Base-by-base conservation (phyloP, 495 filamentous ascomycete species). In the Aspergillus taichungensis region DNA sequence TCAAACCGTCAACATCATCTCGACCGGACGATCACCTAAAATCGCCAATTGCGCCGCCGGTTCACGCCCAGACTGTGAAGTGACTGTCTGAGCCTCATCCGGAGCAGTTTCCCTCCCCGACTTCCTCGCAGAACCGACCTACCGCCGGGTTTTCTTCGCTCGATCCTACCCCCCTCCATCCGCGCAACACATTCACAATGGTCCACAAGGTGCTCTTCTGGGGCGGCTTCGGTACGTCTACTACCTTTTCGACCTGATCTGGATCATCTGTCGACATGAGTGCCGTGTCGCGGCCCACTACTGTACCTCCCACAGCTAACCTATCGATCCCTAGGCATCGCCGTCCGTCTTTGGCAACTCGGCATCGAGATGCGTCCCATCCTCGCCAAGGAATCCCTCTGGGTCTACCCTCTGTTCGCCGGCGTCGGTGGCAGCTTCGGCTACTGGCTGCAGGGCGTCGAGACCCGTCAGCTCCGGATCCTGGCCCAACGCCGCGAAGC, bases 341-440 rank as follows among this genome's bases (percentile, higher is more conserved):
- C 81, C 58, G 84, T 90, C 61, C 88, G 91, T 52, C 69, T 88
- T 64, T 95, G 87, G 88, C 91, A 95, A 69, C 83, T 97, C 63
- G 94, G 89, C 54, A 88, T 98, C 59, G 91, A 98, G 71, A 94
- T 95, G 91, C 90, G 92, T 45, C 92, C 92, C 13, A 79, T 94
- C 63, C 84, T 95, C 73, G 79, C 78, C 63, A 75, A 70, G 46
- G 72, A 80, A 59, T 80, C 83, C 34, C 74, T 92, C 49, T 91
- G 83, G 84, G 88, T 77, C n/a, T 98, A 94, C 69, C 90, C 94
- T 40, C 64, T 95, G 59, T 98, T 89, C 63, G 88, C 77, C 24
- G 78, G 73, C 47, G 76, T 86, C 43, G 89, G 90, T 51, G 91
- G 82, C 40, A 85, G 82, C 67, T 95, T 98, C 65, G 92, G 92